Evolutionary conservation across 345 rosid species (phyloP), one percentile per base, ranked within the genome.

Genomic region (Cardamine resedifolia): DNA sequence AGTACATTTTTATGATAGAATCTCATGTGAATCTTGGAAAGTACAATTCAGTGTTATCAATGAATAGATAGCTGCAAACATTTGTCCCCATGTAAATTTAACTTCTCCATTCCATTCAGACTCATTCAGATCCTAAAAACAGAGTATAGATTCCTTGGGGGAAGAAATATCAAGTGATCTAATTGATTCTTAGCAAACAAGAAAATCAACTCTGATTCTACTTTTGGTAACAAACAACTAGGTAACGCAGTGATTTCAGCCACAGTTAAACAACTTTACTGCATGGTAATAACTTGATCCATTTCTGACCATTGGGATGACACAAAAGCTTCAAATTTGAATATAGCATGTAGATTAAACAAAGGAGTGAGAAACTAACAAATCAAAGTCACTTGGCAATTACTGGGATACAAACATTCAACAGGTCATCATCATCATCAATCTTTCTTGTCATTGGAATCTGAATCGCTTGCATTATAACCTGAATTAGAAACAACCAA

Each of bases 391-490:
- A 76, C 33, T 53, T 62, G 39, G 45, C 49, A 16, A 67, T 44
- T 44, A 4, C 19, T 7, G 10, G 10, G 21, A n/a, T 53, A 74
- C 78, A 70, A 70, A 64, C 70, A 47, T 44, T 61, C 44, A 23
- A 56, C 58, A 33, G 6, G 2, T 27, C 48, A 49, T n/a, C n/a
- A n/a, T n/a, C n/a, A n/a, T n/a, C n/a, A n/a, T 56, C 58, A n/a
- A 26, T 70, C 61, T 70, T 76, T 76, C 75, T 63, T 70, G 2
- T 86, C 82, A 16, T 84, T 89, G 0, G 96, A 89, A 66, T 84
- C 94, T 1, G 95, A 88, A 70, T 88, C 98, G 33, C 90, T 90
- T 44, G 84, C 88, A 79, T 83, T 81, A 56, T 85, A 90, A 73
- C 98, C 95, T 85, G 73, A 64, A 44, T 50, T 10, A 66, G 33